Evolutionary conservation across 2,329 filamentous ascomycete species (phyloP).

Genomic region (Phyllosticta ampelicida): DNA sequence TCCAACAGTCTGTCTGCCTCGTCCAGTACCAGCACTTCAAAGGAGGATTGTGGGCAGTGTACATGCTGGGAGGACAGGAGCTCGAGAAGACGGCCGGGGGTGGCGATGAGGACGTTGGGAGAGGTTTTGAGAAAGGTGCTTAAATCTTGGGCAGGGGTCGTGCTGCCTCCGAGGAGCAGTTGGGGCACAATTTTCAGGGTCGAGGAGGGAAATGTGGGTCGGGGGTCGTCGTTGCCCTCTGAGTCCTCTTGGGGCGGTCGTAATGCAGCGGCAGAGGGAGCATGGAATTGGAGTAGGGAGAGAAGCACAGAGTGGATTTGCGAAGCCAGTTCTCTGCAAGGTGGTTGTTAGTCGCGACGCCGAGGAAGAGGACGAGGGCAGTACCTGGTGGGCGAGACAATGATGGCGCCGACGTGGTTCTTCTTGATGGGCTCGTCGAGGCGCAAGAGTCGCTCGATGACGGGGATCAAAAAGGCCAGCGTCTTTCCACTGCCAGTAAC

Average conservation of each 20-base stretch:
- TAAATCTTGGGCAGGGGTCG: conserved; percentile 73
- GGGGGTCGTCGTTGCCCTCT: conserved; percentile 30
- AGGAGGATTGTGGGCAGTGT: conserved; percentile 76
- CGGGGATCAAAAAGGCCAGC: conserved; percentile 70
- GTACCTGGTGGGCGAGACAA: conserved; percentile 72
- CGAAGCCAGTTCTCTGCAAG: conserved; percentile 65
- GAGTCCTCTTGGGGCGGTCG: conserved; percentile 39
- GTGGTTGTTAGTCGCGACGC: not conserved
- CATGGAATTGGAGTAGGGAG: conserved; percentile 72
- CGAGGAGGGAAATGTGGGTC: conserved; percentile 34
- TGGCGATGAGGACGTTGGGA: conserved; percentile 82
- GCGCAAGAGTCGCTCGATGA: conserved; percentile 71
- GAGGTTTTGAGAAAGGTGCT: conserved; percentile 72
- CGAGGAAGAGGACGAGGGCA: not conserved
- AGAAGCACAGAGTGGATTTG: conserved; percentile 79
- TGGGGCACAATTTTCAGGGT: conserved; percentile 63
- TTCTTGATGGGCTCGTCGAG: conserved; percentile 75
- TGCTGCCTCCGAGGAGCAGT: conserved; percentile 74
- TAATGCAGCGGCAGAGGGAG: conserved; percentile 59
- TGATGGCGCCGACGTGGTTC: conserved; percentile 80
- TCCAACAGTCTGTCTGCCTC: conserved; percentile 90
- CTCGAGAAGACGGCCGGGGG: conserved; percentile 80
- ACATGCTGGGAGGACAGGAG: conserved; percentile 78
- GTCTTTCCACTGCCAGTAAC: conserved; percentile 91
- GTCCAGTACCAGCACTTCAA: conserved; percentile 86